phyloP scores from a whole-genome alignment of 1,139 yeast genomes.

The Candida pseudoviswanathii region DNA sequence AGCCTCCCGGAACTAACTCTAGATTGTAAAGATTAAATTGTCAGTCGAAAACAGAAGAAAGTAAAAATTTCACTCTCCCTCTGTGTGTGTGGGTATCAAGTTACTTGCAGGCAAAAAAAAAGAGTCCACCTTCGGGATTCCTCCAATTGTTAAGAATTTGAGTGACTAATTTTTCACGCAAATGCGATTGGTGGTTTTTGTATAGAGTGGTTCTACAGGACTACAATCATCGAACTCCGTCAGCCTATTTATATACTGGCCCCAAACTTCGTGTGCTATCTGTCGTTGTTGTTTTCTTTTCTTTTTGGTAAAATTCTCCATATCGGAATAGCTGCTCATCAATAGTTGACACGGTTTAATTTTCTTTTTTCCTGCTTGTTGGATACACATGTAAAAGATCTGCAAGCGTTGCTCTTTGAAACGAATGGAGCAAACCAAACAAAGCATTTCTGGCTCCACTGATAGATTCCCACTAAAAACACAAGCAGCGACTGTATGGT shows the following conservation, averaged over 20 bases:
- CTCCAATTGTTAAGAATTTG: background rate
- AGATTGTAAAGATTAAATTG: slow-evolving; percentile 6
- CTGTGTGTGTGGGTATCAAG: background rate
- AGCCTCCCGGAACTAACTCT: background rate
- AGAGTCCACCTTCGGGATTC: slow-evolving; percentile 2
- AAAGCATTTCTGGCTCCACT: background rate
- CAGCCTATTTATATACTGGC: background rate
- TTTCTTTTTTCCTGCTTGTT: background rate
- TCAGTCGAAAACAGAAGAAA: slow-evolving; percentile 2
- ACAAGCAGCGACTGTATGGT: background rate
- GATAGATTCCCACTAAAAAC: background rate
- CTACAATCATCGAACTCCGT: background rate
- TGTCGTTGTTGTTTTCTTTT: background rate
- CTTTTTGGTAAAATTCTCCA: background rate
- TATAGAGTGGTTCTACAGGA: background rate
- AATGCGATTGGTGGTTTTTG: background rate
- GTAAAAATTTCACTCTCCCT: background rate
- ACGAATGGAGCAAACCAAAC: background rate
- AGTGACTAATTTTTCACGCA: slow-evolving; percentile 1
- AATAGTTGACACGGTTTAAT: background rate
- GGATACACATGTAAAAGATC: background rate
- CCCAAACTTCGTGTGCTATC: too few relatives aligned
- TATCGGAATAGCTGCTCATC: background rate
- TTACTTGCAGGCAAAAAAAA: background rate
- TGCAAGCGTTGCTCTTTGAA: background rate